Conservation (phyloP, 495 filamentous ascomycete genomes). For the Aspergillus haitiensis region DNA sequence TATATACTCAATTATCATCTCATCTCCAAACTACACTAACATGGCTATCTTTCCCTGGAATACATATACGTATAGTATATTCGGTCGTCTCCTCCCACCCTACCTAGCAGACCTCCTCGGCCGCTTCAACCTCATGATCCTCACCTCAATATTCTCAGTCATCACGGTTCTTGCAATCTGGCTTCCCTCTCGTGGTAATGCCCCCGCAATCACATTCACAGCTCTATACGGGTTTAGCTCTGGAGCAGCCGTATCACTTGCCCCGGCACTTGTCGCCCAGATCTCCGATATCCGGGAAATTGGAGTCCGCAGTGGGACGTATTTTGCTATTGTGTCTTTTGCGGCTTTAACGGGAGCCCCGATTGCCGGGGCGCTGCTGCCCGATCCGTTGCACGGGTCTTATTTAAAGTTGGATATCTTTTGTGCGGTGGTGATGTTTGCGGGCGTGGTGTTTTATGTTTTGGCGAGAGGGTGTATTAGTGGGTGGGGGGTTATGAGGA, state of each 20-base stretch:
- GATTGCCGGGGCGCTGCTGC: slow-evolving; percentile 69
- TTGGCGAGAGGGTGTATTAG: slow-evolving; percentile 38
- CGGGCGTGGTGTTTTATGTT: slow-evolving; percentile 51
- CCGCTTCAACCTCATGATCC: slow-evolving; percentile 70
- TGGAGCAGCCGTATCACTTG: slow-evolving; percentile 68
- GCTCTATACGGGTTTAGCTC: slow-evolving; percentile 71
- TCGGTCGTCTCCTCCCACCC: slow-evolving; percentile 75
- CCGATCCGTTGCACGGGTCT: slow-evolving; percentile 48
- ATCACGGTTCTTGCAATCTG: slow-evolving; percentile 69
- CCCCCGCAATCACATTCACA: slow-evolving; percentile 63
- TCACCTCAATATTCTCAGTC: slow-evolving; percentile 57
- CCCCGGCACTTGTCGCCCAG: slow-evolving; percentile 61
- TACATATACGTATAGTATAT: slow-evolving; percentile 45
- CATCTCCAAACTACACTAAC: neutral
- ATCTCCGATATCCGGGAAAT: slow-evolving; percentile 73
- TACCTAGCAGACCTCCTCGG: slow-evolving; percentile 70
- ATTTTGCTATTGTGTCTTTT: slow-evolving; percentile 62
- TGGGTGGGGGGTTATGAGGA: slow-evolving; percentile 32
- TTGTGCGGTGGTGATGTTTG: slow-evolving; percentile 59
- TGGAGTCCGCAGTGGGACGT: slow-evolving; percentile 67
- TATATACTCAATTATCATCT: neutral
- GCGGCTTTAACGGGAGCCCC: slow-evolving; percentile 69
- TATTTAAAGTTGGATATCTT: slow-evolving; percentile 67
- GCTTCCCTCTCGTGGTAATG: slow-evolving; percentile 61
- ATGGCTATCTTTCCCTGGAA: too few relatives aligned